A percentile compares a stretch with the other conserved stretches of the same genome.
These are phyloP conservation scores for Beauveria scarabaeidicola DNA, from an alignment of 2,329 filamentous ascomycete species.

Conservation along the genomic window DNA sequence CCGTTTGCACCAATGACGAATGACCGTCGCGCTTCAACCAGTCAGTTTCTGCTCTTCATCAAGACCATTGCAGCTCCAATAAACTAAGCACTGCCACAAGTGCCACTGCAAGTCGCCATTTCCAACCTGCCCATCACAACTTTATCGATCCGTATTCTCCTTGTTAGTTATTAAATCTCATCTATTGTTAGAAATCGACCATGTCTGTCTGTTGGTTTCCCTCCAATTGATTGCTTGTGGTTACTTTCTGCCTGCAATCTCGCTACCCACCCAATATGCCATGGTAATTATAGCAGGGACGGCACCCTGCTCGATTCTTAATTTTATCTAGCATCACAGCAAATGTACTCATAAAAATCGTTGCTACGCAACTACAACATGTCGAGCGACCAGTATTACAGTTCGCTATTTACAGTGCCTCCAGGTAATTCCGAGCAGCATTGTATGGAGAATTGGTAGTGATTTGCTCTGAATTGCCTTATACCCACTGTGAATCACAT, in stretches of 20 bases:
- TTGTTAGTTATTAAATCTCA: not conserved
- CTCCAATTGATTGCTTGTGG: too few species aligned
- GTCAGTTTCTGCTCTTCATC: not conserved
- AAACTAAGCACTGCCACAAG: not conserved
- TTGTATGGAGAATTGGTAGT: too few species aligned
- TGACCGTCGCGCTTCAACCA: not conserved
- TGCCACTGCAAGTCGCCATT: constrained; percentile 2
- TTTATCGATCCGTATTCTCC: not conserved
- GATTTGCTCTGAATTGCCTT: too few species aligned
- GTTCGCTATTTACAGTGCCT: too few species aligned
- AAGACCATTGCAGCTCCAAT: not conserved
- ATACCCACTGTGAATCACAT: too few species aligned
- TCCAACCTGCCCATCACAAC: not conserved
- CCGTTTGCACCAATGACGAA: not conserved
- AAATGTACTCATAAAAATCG: not conserved
- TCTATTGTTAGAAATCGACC: not conserved
- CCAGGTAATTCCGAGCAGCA: too few species aligned
- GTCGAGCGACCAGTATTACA: not conserved
- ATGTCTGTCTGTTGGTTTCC: not conserved
- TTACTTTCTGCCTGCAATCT: not conserved
- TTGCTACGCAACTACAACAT: not conserved
- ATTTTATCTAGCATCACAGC: not conserved
- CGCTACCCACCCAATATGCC: not conserved
- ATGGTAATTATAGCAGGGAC: not conserved
- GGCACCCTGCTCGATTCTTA: not conserved